Evolutionary conservation across 1,284 basidiomycete species (phyloP).

Genomic region (Ceratobasidium sp.): DNA sequence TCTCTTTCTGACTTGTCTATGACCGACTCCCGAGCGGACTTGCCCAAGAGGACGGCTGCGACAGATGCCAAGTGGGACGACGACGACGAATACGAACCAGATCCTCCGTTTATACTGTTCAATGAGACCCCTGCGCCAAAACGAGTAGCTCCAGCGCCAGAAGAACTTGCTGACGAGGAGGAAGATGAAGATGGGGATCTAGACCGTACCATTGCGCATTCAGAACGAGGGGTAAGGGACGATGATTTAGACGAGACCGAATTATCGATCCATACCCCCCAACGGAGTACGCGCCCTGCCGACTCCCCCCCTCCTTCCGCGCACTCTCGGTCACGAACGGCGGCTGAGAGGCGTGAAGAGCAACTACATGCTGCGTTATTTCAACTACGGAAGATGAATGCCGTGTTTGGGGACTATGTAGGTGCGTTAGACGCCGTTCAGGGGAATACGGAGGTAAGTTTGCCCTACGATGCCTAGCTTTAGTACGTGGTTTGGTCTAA

Average conservation of each 20-base stretch:
- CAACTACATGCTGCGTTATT: constrained; percentile 44
- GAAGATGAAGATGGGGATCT: constrained; percentile 4
- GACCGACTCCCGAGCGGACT: constrained; percentile 33
- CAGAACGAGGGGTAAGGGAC: not conserved
- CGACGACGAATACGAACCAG: constrained; percentile 36
- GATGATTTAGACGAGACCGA: constrained; percentile 25
- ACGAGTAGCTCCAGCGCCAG: constrained; percentile 6
- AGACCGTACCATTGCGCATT: constrained; percentile 19
- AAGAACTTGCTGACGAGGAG: not conserved
- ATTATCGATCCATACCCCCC: constrained; percentile 25
- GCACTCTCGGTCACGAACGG: constrained; percentile 38
- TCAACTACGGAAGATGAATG: constrained; percentile 45
- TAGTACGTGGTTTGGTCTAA: not conserved
- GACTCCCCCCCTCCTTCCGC: constrained; percentile 35
- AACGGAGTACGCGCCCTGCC: constrained; percentile 5
- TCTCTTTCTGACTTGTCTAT: constrained; percentile 46
- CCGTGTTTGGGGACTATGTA: constrained; percentile 45
- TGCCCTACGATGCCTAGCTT: not conserved
- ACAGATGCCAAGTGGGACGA: constrained; percentile 23
- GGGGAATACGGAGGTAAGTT: constrained; percentile 43
- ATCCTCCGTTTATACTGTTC: constrained; percentile 23
- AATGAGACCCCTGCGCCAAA: constrained; percentile 36
- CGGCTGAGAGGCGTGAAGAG: constrained; percentile 44
- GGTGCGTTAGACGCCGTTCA: constrained; percentile 44
- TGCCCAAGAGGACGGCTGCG: not conserved